Base-by-base conservation (phyloP, 2,329 filamentous ascomycete species). In the Stagonosporopsis chrysanthemi region DNA sequence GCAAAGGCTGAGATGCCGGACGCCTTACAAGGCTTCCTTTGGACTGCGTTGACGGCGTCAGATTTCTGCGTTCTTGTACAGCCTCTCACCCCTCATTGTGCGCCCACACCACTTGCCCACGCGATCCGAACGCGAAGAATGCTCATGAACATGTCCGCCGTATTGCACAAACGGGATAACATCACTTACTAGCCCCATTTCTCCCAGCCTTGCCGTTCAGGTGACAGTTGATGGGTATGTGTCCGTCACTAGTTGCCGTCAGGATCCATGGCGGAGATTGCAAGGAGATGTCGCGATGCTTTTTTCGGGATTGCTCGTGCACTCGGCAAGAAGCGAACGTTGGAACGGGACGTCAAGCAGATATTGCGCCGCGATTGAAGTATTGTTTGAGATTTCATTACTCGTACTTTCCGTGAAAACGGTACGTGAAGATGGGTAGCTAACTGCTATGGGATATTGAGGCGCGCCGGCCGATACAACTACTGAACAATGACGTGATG, bases 371-470 rank as follows among this genome's bases (percentile, higher is more conserved):
- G 38, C 44, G 33, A 48, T 46, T 57, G 48, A 52, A 57, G 54
- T 57, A 57, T 57, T 49, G 54, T 40, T 52, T 57, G 54, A 48
- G 31, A 49, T 52, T 56, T 52, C 48, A 57, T 57, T 57, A 57
- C 54, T 57, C 54, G 54, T 52, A 41, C 42, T 17, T 52, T 44
- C 54, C 39, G 39, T 35, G 33, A 44, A 48, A 36, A 26, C 39
- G 44, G 43, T 48, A 49, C 52, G 44, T 57, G 39, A 40, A 52
- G 31, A 45, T 43, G 24, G 36, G 39, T 57, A 40, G 54, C 48
- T 57, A 57, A 57, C 54, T 52, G 36, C 54, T 52, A 57, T 57
- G 43, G 54, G 54, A 57, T 57, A 57, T 57, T 44, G 31, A 28
- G 48, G 49, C 54, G 49, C 54, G 48, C 54, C 54, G 49, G 54